These are phyloP conservation scores for Ophiostoma ulmi DNA, from an alignment of 2,329 filamentous ascomycete genomes.

Conservation along the genomic window DNA sequence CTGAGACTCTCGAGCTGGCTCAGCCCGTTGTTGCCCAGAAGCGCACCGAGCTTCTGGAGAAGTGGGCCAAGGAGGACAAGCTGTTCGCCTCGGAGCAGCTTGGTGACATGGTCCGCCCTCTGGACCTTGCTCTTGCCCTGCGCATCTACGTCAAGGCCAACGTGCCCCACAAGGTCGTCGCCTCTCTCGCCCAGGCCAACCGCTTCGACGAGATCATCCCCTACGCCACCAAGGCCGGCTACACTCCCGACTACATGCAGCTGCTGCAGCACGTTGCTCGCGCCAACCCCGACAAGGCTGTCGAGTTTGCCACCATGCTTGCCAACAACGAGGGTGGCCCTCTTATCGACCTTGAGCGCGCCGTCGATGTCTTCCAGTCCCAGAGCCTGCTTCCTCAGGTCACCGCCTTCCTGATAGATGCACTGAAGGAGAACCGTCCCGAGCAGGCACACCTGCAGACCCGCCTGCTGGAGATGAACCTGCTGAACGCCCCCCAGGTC, in stretches of 20 bases:
- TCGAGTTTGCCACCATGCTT: conserved; percentile 88
- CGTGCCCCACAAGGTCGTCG: conserved; percentile 87
- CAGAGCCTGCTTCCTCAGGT: conserved; percentile 97
- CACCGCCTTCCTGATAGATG: conserved; percentile 95
- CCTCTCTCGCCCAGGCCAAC: conserved; percentile 88
- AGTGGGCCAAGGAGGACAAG: conserved; percentile 96
- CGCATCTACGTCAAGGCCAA: conserved; percentile 88
- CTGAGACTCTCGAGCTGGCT: conserved; percentile 90
- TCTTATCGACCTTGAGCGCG: conserved; percentile 85
- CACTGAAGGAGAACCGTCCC: conserved; percentile 87
- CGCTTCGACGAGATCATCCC: conserved; percentile 96
- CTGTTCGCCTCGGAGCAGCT: conserved; percentile 93
- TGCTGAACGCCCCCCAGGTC: conserved; percentile 93
- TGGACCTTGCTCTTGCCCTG: conserved; percentile 83
- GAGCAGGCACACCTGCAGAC: conserved; percentile 94
- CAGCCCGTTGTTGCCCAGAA: conserved; percentile 89
- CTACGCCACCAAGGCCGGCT: conserved; percentile 78
- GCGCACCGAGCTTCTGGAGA: conserved; percentile 91
- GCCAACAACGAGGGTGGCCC: conserved; percentile 84
- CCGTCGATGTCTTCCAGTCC: conserved; percentile 96
- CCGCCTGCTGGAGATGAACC: conserved; percentile 93
- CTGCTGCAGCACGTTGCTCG: conserved; percentile 89
- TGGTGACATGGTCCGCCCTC: conserved; percentile 84
- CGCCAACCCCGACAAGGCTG: conserved; percentile 85
- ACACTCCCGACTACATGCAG: conserved; percentile 91